A percentile compares a stretch with the other conserved stretches of the same genome.
phyloP scores from a whole-genome alignment of 2,329 filamentous ascomycete genomes.

The Chalara sp. region DNA sequence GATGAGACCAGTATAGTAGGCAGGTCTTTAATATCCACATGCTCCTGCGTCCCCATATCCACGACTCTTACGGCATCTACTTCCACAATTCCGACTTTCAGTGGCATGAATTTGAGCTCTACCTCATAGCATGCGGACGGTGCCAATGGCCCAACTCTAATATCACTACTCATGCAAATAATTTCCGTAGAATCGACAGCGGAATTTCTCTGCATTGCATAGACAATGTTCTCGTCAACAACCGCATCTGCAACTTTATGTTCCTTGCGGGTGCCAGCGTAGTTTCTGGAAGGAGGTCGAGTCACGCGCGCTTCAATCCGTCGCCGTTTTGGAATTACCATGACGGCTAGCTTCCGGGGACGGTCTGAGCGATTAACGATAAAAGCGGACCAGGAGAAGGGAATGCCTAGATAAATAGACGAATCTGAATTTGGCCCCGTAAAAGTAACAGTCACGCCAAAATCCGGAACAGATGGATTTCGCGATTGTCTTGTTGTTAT shows the following conservation, averaged over 20 bases:
- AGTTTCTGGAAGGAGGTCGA: slow-evolving; percentile 42
- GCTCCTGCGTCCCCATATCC: slow-evolving; percentile 67
- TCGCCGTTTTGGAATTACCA: slow-evolving; percentile 59
- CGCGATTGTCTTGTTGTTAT: slow-evolving; percentile 36
- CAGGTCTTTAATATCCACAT: slow-evolving; percentile 69
- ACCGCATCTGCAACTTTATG: slow-evolving; percentile 54
- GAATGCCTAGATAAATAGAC: slow-evolving; percentile 54
- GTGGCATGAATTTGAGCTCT: slow-evolving; percentile 64
- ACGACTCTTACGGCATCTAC: slow-evolving; percentile 68
- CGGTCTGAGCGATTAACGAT: slow-evolving; percentile 64
- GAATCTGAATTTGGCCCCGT: slow-evolving; percentile 52
- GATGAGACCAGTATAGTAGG: slow-evolving; percentile 55
- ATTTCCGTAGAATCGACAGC: slow-evolving; percentile 59
- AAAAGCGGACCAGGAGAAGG: slow-evolving; percentile 68
- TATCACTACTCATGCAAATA: slow-evolving; percentile 69
- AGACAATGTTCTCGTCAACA: slow-evolving; percentile 63
- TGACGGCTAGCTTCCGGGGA: slow-evolving; percentile 62
- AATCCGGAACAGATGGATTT: slow-evolving; percentile 44
- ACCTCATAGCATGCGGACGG: slow-evolving; percentile 68
- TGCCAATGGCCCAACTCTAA: slow-evolving; percentile 64
- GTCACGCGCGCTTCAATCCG: slow-evolving; percentile 43
- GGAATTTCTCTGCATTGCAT: slow-evolving; percentile 63
- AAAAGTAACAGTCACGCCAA: slow-evolving; percentile 72
- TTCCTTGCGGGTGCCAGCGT: slow-evolving; percentile 25
- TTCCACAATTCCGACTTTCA: slow-evolving; percentile 58